phyloP scores from a whole-genome alignment of 169 alveolate genomes.

The Babesia ovata region DNA sequence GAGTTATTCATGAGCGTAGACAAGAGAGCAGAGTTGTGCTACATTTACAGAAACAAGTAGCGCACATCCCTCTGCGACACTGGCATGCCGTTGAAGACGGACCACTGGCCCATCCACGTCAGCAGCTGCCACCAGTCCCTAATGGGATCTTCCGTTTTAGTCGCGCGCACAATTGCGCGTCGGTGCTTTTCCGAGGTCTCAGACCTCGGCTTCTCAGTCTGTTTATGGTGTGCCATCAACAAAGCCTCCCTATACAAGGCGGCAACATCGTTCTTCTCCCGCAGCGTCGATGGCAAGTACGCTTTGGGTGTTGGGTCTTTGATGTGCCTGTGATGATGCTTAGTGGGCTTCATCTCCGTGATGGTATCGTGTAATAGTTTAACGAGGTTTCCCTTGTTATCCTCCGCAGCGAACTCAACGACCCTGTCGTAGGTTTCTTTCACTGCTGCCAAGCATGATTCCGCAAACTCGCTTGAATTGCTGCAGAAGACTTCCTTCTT shows the following conservation, averaged over 20 bases:
- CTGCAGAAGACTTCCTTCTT: background rate
- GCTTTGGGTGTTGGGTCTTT: background rate
- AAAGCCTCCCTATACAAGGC: background rate
- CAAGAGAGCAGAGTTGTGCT: no score
- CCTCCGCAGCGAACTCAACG: background rate
- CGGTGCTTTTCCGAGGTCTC: background rate
- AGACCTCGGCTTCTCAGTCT: background rate
- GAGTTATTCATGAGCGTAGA: no score
- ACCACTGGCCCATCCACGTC: conserved; percentile 15
- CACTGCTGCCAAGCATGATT: background rate
- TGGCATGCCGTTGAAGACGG: conserved; percentile 18
- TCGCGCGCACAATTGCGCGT: background rate
- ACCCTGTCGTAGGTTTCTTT: background rate
- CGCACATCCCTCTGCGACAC: conserved; percentile 16
- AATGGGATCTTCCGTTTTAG: background rate
- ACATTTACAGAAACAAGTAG: background rate
- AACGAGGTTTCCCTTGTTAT: background rate
- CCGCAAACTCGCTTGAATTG: background rate
- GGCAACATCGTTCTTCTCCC: background rate
- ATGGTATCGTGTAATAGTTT: no score
- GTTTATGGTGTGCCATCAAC: background rate
- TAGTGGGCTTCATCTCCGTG: background rate
- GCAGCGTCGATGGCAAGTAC: background rate
- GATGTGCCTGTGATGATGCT: background rate
- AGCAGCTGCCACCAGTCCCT: conserved; percentile 7